Base-by-base conservation (phyloP, 768 basidiomycete genomes). In the Kwoniella sp. region DNA sequence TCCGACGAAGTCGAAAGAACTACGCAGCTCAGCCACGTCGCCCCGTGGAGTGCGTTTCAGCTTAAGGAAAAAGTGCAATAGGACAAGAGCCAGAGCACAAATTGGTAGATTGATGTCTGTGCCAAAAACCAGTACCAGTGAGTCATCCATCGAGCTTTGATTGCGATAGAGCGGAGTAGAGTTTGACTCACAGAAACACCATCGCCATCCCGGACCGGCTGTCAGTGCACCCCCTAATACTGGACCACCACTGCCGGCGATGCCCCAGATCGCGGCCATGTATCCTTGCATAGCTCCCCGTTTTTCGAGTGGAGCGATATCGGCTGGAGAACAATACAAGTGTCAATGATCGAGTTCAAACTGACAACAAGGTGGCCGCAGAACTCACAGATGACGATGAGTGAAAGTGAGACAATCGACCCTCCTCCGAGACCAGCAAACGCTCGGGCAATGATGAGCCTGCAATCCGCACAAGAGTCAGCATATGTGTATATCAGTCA, bases 251-350 rank as follows among this genome's bases (percentile, higher is more conserved):
- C 89, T 86, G 64, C 87, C 86, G 15, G 86, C 84, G 56, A 85
- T 84, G 4, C 91, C 91, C 87, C 89, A 92, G 0, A 89, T 89
- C 0, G 90, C 88, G n/a, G 86, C 79, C 55, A 80, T 68, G n/a
- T 69, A 75, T 15, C 65, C 90, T 26, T 86, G 86, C 69, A 87
- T 92, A 67, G 89, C 88, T 4, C 89, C 91, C 73, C 91, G 88
- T 65, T 91, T 87, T 81, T 86, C 82, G 37, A 94, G 79, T 0
- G 90, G 86, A 0, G 91, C 88, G 36, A 94, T 91, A 78, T 94
- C 92, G 48, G 70, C 70, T 72, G 49, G 46, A 49, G 22, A 6
- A 10, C 22, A 37, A 17, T 8, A n/a, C 19, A 29, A 8, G 8
- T 52, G 53, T 19, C 9, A 65, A 33, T 49, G 22, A 49, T 17